Evolutionary conservation across 805 yeast genomes (phyloP).

Genomic region (Kluyveromyces aestuarii): DNA sequence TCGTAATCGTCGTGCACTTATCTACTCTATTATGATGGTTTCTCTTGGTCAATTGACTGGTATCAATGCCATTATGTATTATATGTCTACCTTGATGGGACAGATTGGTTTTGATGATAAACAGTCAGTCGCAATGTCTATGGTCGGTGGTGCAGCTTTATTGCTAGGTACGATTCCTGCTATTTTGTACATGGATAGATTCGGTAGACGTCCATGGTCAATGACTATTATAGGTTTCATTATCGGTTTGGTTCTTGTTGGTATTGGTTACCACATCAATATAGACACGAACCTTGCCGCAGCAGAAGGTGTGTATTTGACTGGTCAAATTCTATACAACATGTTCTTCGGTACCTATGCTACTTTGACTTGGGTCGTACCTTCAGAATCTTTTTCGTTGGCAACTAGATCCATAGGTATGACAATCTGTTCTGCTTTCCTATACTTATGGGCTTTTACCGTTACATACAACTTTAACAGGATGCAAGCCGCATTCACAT

Average conservation of each 20-base stretch:
- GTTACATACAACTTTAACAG: slow-evolving; percentile 54
- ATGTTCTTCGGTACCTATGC: slow-evolving; percentile 60
- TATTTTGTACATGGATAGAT: slow-evolving; percentile 45
- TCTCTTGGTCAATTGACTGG: slow-evolving; percentile 59
- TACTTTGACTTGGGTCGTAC: slow-evolving; percentile 59
- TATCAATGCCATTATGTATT: slow-evolving; percentile 57
- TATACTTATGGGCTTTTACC: slow-evolving; percentile 54
- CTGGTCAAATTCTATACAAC: slow-evolving; percentile 57
- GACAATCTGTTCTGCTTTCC: slow-evolving; percentile 47
- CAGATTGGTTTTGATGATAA: slow-evolving; percentile 45
- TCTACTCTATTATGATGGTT: slow-evolving; percentile 50
- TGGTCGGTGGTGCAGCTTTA: slow-evolving; percentile 59
- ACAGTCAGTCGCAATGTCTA: slow-evolving; percentile 53
- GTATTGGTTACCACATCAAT: slow-evolving; percentile 43
- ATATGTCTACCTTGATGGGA: slow-evolving; percentile 49
- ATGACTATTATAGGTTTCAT: slow-evolving; percentile 48
- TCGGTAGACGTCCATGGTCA: slow-evolving; percentile 55
- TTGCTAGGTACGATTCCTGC: slow-evolving; percentile 61
- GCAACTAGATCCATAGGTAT: slow-evolving; percentile 55
- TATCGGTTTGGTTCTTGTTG: slow-evolving; percentile 51
- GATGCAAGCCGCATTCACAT: slow-evolving; percentile 49
- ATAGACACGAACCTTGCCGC: slow-evolving; percentile 33
- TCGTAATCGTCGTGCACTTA: slow-evolving; percentile 52
- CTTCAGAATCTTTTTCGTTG: slow-evolving; percentile 54
- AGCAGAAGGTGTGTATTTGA: slow-evolving; percentile 50